Evolutionary conservation across 2,329 filamentous ascomycete species (phyloP), one percentile per base, ranked within the genome.

Genomic region (Daldinia sp.): DNA sequence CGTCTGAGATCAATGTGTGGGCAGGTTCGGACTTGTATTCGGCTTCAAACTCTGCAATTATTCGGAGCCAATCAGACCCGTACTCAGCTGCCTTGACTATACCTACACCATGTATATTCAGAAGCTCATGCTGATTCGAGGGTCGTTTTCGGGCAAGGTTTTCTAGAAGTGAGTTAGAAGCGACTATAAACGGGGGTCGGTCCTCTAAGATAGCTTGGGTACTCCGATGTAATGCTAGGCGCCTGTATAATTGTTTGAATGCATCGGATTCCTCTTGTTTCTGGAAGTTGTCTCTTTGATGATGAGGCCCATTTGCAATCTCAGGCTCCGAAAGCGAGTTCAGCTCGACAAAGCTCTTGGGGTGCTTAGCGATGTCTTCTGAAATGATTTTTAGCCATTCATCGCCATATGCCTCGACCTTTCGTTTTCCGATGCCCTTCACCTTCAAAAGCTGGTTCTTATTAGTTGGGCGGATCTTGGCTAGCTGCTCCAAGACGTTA

Each of bases 11-110:
- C 13, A 9, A 30, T 42, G 20, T 18, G 2, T 35, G 9, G 3
- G 35, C 15, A 2, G 37, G 23, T 6, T 35, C 12, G 2, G 39
- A 15, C 6, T 37, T 3, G 12, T 60, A 42, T n/a, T 67, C 55
- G 12, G 64, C 37, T 18, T 60, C 15, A n/a, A 55, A 67, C 9
- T n/a, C n/a, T 18, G 54, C 41, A 33, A 67, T 67, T 39, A 63
- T 63, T 35, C 33, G 20, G 28, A 67, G 65, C 65, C 65, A 63
- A 3, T 23, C 50, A 3, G 30, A 15, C 5, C 65, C 65, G 6
- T 60, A 56, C 12, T 46, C 13, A 13, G 33, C 18, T 35, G 28
- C 54, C 18, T 56, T 55, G 7, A 1, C 3, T 23, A 15, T n/a
- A 1, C 42, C 39, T 23, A 60, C 13, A 26, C 55, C 65, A 4